These are phyloP conservation scores for Venturia pyrina DNA, from an alignment of 2,329 filamentous ascomycete genomes.

Conservation along the genomic window DNA sequence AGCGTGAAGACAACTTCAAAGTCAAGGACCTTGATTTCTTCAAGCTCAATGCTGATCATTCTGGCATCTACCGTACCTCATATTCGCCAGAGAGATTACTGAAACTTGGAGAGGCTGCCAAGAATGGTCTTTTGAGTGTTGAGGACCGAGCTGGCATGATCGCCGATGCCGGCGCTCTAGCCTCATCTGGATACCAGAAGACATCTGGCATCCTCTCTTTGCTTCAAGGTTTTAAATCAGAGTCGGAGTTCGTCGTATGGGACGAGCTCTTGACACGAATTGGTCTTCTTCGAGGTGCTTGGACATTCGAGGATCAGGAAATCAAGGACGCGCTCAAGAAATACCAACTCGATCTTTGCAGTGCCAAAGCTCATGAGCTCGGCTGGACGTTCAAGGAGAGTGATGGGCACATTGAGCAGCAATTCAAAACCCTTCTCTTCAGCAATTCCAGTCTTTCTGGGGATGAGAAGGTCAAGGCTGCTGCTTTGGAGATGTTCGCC, in stretches of 20 bases:
- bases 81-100: slow-evolving; percentile 74
- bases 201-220: slow-evolving; percentile 81
- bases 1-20: slow-evolving; percentile 69
- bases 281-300: slow-evolving; percentile 68
- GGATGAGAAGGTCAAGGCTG: slow-evolving; percentile 66
- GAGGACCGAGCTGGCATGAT: slow-evolving; percentile 94
- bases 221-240: slow-evolving; percentile 70
- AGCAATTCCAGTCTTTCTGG: slow-evolving; percentile 70
- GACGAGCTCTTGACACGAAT: slow-evolving; percentile 78
- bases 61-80: slow-evolving; percentile 81
- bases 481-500: slow-evolving; percentile 81
- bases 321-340: slow-evolving; percentile 66
- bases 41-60: slow-evolving; percentile 94
- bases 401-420: slow-evolving; percentile 83
- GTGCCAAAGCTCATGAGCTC: slow-evolving; percentile 70
- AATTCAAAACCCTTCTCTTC: slow-evolving; percentile 90
- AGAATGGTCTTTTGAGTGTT: slow-evolving; percentile 66
- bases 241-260: slow-evolving; percentile 90
- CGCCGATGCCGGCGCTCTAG: slow-evolving; percentile 73
- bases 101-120: slow-evolving; percentile 82
- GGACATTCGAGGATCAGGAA: slow-evolving; percentile 75
- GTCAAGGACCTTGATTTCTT: slow-evolving; percentile 76
- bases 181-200: slow-evolving; percentile 84
- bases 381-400: slow-evolving; percentile 80
- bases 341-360: slow-evolving; percentile 71